These are phyloP conservation scores for Erigeron philadelphicus DNA, from an alignment of 140 eudicot species.

Conservation along the genomic window DNA sequence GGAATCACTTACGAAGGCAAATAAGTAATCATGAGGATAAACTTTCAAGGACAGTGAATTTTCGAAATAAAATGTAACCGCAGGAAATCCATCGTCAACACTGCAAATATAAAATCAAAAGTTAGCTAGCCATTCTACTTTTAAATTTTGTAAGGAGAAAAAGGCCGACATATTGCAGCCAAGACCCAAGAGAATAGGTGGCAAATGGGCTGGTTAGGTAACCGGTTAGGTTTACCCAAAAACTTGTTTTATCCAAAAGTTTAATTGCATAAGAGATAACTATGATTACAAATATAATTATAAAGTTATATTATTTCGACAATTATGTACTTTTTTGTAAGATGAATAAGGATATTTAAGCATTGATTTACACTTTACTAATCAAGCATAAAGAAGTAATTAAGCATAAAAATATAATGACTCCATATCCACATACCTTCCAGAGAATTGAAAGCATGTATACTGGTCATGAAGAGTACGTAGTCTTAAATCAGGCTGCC, in stretches of 20 bases:
- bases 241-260: background rate
- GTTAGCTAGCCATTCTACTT: slow-evolving; percentile 20
- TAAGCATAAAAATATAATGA: slow-evolving; percentile 15
- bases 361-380: background rate
- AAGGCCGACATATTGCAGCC: background rate
- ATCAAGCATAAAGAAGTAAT: background rate
- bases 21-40: slow-evolving; percentile 76
- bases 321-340: background rate
- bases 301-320: background rate
- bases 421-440: slow-evolving; percentile 52
- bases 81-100: slow-evolving; percentile 83
- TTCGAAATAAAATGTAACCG: slow-evolving; percentile 62
- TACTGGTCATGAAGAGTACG: slow-evolving; percentile 71
- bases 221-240: background rate
- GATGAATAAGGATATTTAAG: background rate
- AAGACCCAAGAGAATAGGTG: background rate
- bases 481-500: slow-evolving; percentile 68
- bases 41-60: slow-evolving; percentile 62
- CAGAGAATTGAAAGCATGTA: slow-evolving; percentile 80
- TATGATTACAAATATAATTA: background rate
- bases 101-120: slow-evolving; percentile 42
- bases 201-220: background rate
- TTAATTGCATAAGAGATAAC: background rate
- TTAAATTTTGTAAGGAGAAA: background rate
- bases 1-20: slow-evolving; percentile 70